A percentile compares a stretch with the other conserved stretches of the same genome.
These are phyloP conservation scores for Pseudocercospora musae DNA, from an alignment of 2,329 filamentous ascomycete species.

Conservation along the genomic window DNA sequence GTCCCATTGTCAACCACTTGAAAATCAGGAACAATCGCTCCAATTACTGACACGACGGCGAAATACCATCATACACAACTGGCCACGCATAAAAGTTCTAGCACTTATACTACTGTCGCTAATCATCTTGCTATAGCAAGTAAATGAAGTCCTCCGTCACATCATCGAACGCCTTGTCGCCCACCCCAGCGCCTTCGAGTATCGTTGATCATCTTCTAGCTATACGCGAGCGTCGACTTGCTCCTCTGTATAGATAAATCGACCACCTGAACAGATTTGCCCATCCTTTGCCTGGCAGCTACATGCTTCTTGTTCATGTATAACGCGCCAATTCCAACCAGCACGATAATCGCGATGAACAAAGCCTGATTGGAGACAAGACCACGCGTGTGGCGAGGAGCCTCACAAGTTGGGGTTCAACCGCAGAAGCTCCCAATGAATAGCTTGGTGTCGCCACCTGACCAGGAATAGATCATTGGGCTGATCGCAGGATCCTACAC, in stretches of 20 bases:
- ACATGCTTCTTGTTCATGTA: conserved; percentile 59
- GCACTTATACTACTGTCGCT: not conserved
- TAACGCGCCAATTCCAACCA: conserved; percentile 45
- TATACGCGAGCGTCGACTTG: conserved; percentile 42
- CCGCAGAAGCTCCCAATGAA: conserved; percentile 64
- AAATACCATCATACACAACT: too few relatives aligned
- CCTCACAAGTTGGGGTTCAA: conserved; percentile 66
- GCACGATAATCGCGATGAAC: conserved; percentile 57
- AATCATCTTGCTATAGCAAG: conserved; percentile 42
- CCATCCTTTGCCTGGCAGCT: conserved; percentile 52
- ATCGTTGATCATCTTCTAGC: conserved; percentile 28
- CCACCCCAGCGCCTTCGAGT: conserved; percentile 34
- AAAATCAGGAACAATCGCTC: too few relatives aligned
- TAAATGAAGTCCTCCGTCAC: conserved; percentile 63
- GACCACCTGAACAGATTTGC: conserved; percentile 57
- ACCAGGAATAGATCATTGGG: conserved; percentile 61
- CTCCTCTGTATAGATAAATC: conserved; percentile 60
- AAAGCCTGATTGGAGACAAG: conserved; percentile 59
- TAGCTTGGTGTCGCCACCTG: conserved; percentile 66
- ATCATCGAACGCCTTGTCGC: conserved; percentile 56
- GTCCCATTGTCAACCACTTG: too few relatives aligned
- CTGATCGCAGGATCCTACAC: conserved; percentile 60
- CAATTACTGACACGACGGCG: too few relatives aligned
- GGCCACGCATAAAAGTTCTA: not conserved
- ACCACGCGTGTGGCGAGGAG: conserved; percentile 57